These are phyloP conservation scores for Claviceps sp. DNA, from an alignment of 2,329 filamentous ascomycete genomes.

Conservation along the genomic window DNA sequence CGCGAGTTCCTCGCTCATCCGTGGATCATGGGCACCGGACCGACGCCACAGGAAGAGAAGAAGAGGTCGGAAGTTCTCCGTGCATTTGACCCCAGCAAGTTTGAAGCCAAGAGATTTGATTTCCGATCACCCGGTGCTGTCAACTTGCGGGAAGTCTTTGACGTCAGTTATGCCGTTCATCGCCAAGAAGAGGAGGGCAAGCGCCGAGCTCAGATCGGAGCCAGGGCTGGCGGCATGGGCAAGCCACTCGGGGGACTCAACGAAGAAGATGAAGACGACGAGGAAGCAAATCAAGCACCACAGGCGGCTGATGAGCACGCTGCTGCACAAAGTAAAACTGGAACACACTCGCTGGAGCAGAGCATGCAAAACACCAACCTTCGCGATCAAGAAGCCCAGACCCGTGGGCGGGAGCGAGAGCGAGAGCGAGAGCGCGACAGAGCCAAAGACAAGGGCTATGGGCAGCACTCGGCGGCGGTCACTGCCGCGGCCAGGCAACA, in stretches of 20 bases:
- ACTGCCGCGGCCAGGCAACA: conserved; percentile 74
- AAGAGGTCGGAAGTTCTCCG: conserved; percentile 34
- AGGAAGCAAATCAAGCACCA: conserved; percentile 8
- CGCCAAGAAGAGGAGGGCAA: conserved; percentile 93
- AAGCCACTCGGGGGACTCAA: conserved; percentile 50
- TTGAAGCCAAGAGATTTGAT: conserved; percentile 59
- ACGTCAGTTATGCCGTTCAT: conserved; percentile 96
- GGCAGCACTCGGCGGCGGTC: conserved; percentile 75
- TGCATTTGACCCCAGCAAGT: conserved; percentile 42
- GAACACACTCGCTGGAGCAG: conserved; percentile 63
- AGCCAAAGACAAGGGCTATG: conserved; percentile 53
- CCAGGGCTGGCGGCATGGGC: conserved; percentile 53
- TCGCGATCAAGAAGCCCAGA: conserved; percentile 29
- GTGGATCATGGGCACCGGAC: conserved; percentile 64
- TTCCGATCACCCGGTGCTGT: conserved; percentile 92
- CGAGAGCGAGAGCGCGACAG: conserved; percentile 22
- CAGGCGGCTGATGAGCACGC: conserved; percentile 42
- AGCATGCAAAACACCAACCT: conserved; percentile 78
- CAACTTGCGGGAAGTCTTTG: conserved; percentile 93
- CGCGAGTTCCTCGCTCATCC: conserved; percentile 87
- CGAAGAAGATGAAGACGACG: conserved; percentile 48
- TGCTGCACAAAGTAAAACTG: conserved; percentile 29
- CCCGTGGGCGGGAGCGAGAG: conserved; percentile 21
- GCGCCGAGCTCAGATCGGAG: conserved; percentile 69
- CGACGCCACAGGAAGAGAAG: conserved; percentile 45